phyloP scores from a whole-genome alignment of 495 filamentous ascomycete species.

The Penicillium goetzii region DNA sequence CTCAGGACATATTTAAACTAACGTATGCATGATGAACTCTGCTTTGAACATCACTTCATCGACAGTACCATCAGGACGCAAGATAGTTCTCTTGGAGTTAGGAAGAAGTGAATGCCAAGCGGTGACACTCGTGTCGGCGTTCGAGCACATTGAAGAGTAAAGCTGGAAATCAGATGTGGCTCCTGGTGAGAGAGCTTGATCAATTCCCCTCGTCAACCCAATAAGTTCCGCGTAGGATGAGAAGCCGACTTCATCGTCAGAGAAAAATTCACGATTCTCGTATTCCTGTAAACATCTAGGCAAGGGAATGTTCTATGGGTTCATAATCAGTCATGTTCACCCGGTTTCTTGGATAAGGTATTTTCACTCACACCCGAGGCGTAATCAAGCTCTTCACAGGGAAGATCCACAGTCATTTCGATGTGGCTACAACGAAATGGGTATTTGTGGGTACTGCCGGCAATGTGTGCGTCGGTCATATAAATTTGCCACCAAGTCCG shows the following conservation, averaged over 20 bases:
- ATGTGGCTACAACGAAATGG: background rate
- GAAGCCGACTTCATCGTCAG: background rate
- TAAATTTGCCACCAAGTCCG: conserved; percentile 39
- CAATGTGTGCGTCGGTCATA: conserved; percentile 34
- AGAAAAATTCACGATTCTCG: background rate
- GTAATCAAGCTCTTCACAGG: background rate
- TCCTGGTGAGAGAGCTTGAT: background rate
- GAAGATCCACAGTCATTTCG: background rate
- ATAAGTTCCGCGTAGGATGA: background rate
- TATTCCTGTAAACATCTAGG: background rate
- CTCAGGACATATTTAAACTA: background rate
- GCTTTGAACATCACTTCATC: conserved; percentile 1
- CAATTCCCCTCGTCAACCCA: background rate
- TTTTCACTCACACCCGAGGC: background rate
- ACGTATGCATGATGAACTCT: conserved; percentile 5
- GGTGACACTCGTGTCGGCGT: background rate
- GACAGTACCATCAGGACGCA: background rate
- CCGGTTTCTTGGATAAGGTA: background rate
- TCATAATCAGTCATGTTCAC: background rate
- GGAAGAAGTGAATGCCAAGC: conserved; percentile 1
- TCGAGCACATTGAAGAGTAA: conserved; percentile 1
- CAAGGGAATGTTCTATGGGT: background rate
- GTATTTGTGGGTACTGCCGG: conserved; percentile 18
- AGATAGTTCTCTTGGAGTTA: background rate
- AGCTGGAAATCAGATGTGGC: background rate